Evolutionary conservation across 257 asterid species (phyloP).

Genomic region (Solanum chmielewskii): DNA sequence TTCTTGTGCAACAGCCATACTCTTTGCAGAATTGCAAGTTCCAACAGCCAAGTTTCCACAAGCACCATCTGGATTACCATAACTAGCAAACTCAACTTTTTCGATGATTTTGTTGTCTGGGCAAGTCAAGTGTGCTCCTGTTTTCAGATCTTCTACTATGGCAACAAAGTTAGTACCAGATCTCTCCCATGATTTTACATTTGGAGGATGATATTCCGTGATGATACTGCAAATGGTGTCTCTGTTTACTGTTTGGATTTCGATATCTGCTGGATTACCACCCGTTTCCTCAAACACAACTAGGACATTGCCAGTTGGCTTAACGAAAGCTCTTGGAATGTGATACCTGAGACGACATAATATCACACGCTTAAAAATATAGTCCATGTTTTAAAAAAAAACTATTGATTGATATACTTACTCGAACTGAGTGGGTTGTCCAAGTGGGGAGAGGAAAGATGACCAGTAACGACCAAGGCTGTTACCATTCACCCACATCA

Average conservation of each 20-base stretch:
- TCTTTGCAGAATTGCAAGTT: conserved; percentile 33
- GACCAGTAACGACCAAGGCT: conserved; percentile 72
- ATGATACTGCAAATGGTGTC: conserved; percentile 58
- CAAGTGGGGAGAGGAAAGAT: conserved; percentile 47
- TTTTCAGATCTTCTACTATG: conserved; percentile 14
- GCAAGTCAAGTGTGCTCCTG: conserved; percentile 32
- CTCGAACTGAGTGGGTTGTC: conserved; percentile 57
- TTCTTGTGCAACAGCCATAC: conserved; percentile 22
- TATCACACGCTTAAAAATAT: background rate
- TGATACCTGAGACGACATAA: conserved; percentile 18
- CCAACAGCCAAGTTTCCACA: conserved; percentile 53
- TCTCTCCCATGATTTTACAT: conserved; percentile 24
- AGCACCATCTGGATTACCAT: conserved; percentile 52
- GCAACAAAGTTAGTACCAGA: conserved; percentile 21
- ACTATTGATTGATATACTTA: conserved; percentile 5
- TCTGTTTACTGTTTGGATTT: conserved; percentile 38
- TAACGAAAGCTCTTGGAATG: conserved; percentile 56
- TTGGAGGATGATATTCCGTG: conserved; percentile 39
- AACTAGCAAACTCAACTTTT: conserved; percentile 49
- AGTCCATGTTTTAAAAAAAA: too few species aligned
- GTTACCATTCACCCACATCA: conserved; percentile 60
- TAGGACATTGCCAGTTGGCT: conserved; percentile 32
- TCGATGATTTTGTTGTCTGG: conserved; percentile 30
- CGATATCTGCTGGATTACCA: conserved; percentile 31
- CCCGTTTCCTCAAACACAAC: conserved; percentile 63